Evolutionary conservation across 169 alveolate species (phyloP).

Genomic region (Besnoitia besnoiti): DNA sequence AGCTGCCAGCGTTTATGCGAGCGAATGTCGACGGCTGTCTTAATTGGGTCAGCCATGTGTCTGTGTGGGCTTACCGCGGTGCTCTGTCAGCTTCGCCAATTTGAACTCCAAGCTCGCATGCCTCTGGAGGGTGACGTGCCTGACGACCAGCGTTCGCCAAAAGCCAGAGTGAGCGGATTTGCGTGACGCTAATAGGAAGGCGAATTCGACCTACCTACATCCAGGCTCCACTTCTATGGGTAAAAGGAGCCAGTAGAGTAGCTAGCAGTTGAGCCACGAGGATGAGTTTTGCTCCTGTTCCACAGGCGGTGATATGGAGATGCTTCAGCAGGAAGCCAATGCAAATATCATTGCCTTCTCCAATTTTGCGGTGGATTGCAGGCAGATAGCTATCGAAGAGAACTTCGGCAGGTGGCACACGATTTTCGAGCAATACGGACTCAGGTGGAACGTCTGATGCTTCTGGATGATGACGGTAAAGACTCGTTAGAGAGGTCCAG

Average conservation of each 20-base stretch:
- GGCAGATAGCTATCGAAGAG: neutral
- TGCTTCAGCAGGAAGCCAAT: too few relatives aligned
- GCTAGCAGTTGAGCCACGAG: too few relatives aligned
- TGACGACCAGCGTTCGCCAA: neutral
- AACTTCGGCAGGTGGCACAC: neutral
- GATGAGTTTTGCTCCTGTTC: too few relatives aligned
- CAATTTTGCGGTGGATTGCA: neutral
- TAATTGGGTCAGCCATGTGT: too few relatives aligned
- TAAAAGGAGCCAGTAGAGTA: too few relatives aligned
- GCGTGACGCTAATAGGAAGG: neutral
- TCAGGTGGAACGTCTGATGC: constrained; percentile 19
- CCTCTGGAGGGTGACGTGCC: neutral
- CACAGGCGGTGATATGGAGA: too few relatives aligned
- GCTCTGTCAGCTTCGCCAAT: neutral
- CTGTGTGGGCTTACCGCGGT: neutral
- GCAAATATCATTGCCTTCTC: neutral
- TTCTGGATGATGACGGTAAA: neutral
- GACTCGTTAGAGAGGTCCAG: neutral
- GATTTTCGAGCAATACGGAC: constrained; percentile 8
- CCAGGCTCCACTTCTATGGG: too few relatives aligned
- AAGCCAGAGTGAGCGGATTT: neutral
- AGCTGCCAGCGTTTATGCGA: too few relatives aligned
- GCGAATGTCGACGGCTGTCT: too few relatives aligned
- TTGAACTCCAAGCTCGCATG: constrained; percentile 22
- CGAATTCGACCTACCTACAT: neutral